Evolutionary conservation across 331 rosid genomes (phyloP).

Genomic region (Malus hybrid): DNA sequence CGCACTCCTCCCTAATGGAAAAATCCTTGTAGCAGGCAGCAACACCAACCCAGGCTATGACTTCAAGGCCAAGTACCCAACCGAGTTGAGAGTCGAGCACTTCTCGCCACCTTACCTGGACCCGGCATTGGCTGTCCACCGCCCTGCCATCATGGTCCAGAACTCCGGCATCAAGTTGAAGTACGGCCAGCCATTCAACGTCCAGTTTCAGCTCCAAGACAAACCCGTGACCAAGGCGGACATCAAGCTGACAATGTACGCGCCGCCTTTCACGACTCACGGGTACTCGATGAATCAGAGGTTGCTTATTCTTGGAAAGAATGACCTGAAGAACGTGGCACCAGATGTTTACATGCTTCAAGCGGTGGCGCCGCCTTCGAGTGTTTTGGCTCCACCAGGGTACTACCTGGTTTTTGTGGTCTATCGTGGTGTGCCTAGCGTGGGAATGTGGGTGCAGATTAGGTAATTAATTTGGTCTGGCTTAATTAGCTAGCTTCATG

Average conservation of each 20-base stretch:
- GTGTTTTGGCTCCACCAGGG: slow-evolving; percentile 64
- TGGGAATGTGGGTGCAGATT: slow-evolving; percentile 58
- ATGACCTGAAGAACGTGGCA: not conserved
- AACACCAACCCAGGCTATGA: slow-evolving; percentile 63
- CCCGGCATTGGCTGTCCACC: not conserved
- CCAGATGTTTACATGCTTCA: slow-evolving; percentile 1
- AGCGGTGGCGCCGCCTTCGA: slow-evolving; percentile 34
- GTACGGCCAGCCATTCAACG: slow-evolving; percentile 17
- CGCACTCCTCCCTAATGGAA: slow-evolving; percentile 61
- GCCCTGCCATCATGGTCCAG: slow-evolving; percentile 27
- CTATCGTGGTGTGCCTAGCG: slow-evolving; percentile 70
- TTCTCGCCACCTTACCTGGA: slow-evolving; percentile 78
- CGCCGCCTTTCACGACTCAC: slow-evolving; percentile 90
- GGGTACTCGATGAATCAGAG: slow-evolving; percentile 87
- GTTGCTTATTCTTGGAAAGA: slow-evolving; percentile 23
- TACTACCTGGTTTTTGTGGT: slow-evolving; percentile 55
- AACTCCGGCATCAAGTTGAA: not conserved
- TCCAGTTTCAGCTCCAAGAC: slow-evolving; percentile 12
- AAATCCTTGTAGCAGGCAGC: slow-evolving; percentile 68
- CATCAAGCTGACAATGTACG: slow-evolving; percentile 47
- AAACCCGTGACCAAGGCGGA: slow-evolving; percentile 14
- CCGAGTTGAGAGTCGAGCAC: slow-evolving; percentile 66
- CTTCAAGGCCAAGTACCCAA: slow-evolving; percentile 39
- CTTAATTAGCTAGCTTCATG: not conserved
- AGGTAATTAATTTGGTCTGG: not conserved